Evolutionary conservation across 225 moss, liverwort and hornwort species (phyloP), one percentile per base, ranked within the genome.

Genomic region (Lunularia cruciata): DNA sequence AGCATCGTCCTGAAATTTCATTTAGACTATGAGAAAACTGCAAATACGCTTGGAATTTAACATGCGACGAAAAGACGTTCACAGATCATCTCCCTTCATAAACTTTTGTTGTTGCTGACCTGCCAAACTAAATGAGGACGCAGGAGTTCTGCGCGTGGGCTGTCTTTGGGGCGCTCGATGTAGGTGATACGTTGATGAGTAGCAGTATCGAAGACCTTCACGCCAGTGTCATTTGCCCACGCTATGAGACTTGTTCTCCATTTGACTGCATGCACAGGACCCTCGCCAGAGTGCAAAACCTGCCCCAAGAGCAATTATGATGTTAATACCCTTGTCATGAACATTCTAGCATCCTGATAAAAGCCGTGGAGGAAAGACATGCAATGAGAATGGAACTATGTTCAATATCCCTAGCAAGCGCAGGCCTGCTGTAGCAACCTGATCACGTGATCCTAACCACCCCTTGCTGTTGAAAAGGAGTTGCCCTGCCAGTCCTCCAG

Each of bases 241-340:
- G 93, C 98, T 74, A 98, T 89, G 51, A 98, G 86, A 84, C 86
- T 91, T 63, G 93, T 89, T 77, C 98, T 87, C 93, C 93, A 93
- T 71, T 98, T 91, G 31, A 98, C 81, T 55, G 83, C 86, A 76
- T 93, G 91, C 39, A 93, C 84, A 84, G 89, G 86, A 56, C 98
- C 93, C 78, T 98, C 98, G 49, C 93, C 98, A 25, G 98, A 93
- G 75, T 98, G 98, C 72, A 98, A 71, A 26, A 93, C 82, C 93
- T 98, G 69, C 32, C 65, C 81, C 18, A 37, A 73, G 40, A 72
- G 12, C 52, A 65, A 67, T n/a, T 6, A 54, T 72, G 58, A 39
- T 27, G 38, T 42, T 30, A 26, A 36, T 16, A 48, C 22, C 16
- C 43, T 45, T 27, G 20, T 8, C 39, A 46, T 16, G 5, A n/a